These are phyloP conservation scores for Pseudogymnoascus verrucosus DNA, from an alignment of 2,329 filamentous ascomycete species.

Conservation along the genomic window DNA sequence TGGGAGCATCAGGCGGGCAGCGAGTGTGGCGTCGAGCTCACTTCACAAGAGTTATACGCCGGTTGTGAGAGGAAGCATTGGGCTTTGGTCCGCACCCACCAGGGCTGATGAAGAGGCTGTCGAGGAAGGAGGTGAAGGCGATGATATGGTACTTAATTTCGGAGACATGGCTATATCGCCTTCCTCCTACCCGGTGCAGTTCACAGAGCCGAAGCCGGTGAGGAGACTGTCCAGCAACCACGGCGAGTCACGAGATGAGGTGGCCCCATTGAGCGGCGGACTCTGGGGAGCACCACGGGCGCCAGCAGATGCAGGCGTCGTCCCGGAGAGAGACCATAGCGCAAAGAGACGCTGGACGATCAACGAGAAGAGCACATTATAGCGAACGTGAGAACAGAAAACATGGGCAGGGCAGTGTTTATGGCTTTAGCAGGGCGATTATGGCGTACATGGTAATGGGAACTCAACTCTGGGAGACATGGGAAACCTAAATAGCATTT, in stretches of 20 bases:
- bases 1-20: constrained; percentile 27
- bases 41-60: constrained; percentile 19
- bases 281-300: constrained; percentile 40
- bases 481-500: constrained; percentile 1
- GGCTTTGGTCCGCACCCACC: constrained; percentile 40
- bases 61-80: constrained; percentile 32
- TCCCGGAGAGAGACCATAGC: constrained; percentile 38
- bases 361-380: constrained; percentile 31
- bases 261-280: constrained; percentile 31
- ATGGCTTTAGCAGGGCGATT: neutral
- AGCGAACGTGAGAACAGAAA: neutral
- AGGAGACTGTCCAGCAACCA: neutral
- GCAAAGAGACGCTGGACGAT: constrained; percentile 50
- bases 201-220: neutral
- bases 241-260: constrained; percentile 24
- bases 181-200: neutral
- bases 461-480: constrained; percentile 1
- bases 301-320: constrained; percentile 31
- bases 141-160: constrained; percentile 45
- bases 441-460: neutral
- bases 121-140: constrained; percentile 28
- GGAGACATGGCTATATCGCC: neutral
- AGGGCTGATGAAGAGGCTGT: constrained; percentile 42
- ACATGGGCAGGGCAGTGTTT: neutral
- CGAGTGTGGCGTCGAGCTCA: constrained; percentile 20